A percentile compares a stretch with the other conserved stretches of the same genome.
These are phyloP conservation scores for Orbilia quercus DNA, from an alignment of 2,329 filamentous ascomycete species.

Conservation along the genomic window DNA sequence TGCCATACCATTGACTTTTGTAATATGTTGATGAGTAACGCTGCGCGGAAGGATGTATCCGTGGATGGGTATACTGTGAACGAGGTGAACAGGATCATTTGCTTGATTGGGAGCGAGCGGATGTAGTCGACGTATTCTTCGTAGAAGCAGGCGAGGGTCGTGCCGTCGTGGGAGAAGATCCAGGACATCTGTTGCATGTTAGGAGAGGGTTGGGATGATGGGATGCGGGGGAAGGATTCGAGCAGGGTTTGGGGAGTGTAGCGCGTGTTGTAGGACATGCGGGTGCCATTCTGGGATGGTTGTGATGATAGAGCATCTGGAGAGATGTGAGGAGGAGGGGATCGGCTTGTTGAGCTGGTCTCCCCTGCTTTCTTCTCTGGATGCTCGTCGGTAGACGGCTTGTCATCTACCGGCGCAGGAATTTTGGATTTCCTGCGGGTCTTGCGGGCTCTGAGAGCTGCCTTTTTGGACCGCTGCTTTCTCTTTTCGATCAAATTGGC, in stretches of 20 bases:
- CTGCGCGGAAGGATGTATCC: slow-evolving; percentile 20
- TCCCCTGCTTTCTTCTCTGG: background rate
- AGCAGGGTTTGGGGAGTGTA: slow-evolving; percentile 10
- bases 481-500: background rate
- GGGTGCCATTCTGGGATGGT: slow-evolving; percentile 1
- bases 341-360: slow-evolving; percentile 26
- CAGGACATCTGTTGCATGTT: slow-evolving; percentile 43
- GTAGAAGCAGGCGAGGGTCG: slow-evolving; percentile 41
- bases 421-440: slow-evolving; percentile 12
- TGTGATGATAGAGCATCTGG: slow-evolving; percentile 4
- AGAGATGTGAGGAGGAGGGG: slow-evolving; percentile 20
- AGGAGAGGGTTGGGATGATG: background rate
- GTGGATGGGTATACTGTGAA: slow-evolving; percentile 12
- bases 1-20: slow-evolving; percentile 38
- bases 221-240: background rate
- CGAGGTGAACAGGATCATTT: slow-evolving; percentile 37
- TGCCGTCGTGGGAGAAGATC: slow-evolving; percentile 33
- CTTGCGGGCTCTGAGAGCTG: slow-evolving; percentile 3
- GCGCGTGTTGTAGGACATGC: slow-evolving; percentile 2
- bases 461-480: slow-evolving; percentile 1
- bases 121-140: slow-evolving; percentile 43
- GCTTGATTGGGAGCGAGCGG: slow-evolving; percentile 25
- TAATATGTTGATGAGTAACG: slow-evolving; percentile 22
- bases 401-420: background rate
- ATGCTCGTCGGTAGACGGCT: slow-evolving; percentile 3